These are phyloP conservation scores for Cairneyella variabilis DNA, from an alignment of 495 filamentous ascomycete species.

Conservation along the genomic window DNA sequence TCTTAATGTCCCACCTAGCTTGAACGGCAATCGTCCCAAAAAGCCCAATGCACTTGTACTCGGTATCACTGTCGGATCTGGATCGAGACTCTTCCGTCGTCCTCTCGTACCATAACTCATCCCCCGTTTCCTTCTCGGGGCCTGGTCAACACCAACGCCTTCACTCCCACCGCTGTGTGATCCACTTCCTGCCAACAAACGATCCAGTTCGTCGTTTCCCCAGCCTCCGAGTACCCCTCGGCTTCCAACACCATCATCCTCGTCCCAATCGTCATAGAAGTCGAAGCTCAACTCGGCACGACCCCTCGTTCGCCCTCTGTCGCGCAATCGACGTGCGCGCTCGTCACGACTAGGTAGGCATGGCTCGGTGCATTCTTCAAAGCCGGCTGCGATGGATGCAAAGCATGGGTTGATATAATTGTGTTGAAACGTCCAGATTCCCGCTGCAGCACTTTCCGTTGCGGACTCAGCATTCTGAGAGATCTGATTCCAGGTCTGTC, in stretches of 20 bases:
- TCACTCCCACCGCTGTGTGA: constrained; percentile 38
- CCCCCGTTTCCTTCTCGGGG: constrained; percentile 68
- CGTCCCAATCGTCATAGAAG: constrained; percentile 98
- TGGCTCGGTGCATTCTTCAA: constrained; percentile 64
- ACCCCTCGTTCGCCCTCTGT: constrained; percentile 52
- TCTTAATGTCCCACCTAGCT: constrained; percentile 73
- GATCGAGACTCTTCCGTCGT: constrained; percentile 61
- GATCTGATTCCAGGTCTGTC: constrained; percentile 89
- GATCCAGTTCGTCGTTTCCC: constrained; percentile 79
- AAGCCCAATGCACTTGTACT: constrained; percentile 85
- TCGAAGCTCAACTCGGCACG: constrained; percentile 83
- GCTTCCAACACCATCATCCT: constrained; percentile 55
- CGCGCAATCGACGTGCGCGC: constrained; percentile 60
- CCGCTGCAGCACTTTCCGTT: constrained; percentile 84
- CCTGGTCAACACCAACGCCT: constrained; percentile 47
- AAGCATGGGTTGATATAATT: constrained; percentile 82
- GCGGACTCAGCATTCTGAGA: constrained; percentile 89
- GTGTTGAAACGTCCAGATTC: constrained; percentile 84
- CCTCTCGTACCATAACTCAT: constrained; percentile 87
- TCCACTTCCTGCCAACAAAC: constrained; percentile 75
- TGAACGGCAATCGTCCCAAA: constrained; percentile 77
- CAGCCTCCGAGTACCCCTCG: constrained; percentile 42
- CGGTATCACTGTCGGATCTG: constrained; percentile 89
- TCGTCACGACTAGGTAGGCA: constrained; percentile 75
- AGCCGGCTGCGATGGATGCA: constrained; percentile 55